Evolutionary conservation across 495 filamentous ascomycete genomes (phyloP), one percentile per base, ranked within the genome.

Genomic region (Opeltia flavorubescens): DNA sequence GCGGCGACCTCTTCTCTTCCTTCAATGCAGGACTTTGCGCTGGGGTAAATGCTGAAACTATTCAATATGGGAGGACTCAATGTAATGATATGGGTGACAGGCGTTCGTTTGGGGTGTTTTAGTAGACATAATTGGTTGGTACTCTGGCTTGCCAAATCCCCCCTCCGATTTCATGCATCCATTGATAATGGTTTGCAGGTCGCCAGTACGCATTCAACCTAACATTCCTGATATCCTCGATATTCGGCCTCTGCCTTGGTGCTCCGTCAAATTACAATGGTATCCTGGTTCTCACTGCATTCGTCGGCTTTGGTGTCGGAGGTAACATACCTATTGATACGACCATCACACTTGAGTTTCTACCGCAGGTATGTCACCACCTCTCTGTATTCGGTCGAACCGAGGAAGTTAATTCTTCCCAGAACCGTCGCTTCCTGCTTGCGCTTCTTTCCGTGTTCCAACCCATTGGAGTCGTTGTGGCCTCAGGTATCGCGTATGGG

Each of bases 251-350:
- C 3, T 61, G 59, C 35, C 51, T 71, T 6, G 70, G 62, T n/a
- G 66, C 55, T 3, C 56, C 66, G 6, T 58, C 63, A 27, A 60
- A 49, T 17, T 70, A 68, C 51, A 52, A 48, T 36, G 55, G 59
- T 17, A 64, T 69, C 29, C 59, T 69, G 9, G 61, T 69, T 17
- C 56, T 71, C 0, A 66, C 67, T 13, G 69, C 69, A 0, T 67
- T 72, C 41, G 55, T 60, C 30, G 66, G 68, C 8, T 69, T 72
- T 50, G 69, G 66, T 15, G 59, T 70, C 18, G 67, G 69, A 46
- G 69, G 69, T 4, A 72, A 72, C 48, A 68, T 71, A 6, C 69
- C 69, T 3, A 70, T 72, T 50, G 69, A 72, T 47, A 70, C 67
- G 1, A 69, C 67, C 4, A 70, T 72, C 29, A 63, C 58, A 29